A percentile compares a stretch with the other conserved stretches of the same genome.
These are phyloP conservation scores for Quercus tomentella DNA, from an alignment of 331 rosid genomes.

Conservation along the genomic window DNA sequence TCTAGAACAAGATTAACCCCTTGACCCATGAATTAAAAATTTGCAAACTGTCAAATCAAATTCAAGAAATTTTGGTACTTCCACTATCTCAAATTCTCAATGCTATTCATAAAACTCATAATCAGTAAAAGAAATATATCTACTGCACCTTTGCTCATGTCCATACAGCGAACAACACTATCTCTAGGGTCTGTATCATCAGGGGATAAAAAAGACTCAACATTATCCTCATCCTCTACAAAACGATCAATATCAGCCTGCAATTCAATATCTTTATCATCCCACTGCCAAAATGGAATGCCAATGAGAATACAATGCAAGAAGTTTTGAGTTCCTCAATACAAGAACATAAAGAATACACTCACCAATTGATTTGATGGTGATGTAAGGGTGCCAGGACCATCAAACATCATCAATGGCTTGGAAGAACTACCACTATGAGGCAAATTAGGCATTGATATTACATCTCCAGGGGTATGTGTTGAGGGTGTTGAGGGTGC, in stretches of 20 bases:
- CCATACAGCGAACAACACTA: conserved; percentile 89
- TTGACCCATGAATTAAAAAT: background rate
- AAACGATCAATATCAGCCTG: conserved; percentile 98
- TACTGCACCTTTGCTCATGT: conserved; percentile 91
- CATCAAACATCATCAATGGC: conserved; percentile 92
- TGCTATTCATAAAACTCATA: conserved; percentile 12
- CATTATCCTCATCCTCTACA: conserved; percentile 97
- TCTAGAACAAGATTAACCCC: background rate
- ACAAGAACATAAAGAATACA: conserved; percentile 21
- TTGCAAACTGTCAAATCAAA: background rate
- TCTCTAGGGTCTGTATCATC: conserved; percentile 92
- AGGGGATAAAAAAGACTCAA: conserved; percentile 93
- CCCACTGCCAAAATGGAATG: conserved; percentile 98
- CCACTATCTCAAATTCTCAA: conserved; percentile 14
- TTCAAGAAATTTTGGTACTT: background rate
- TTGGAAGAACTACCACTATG: conserved; percentile 84
- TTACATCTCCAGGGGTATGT: conserved; percentile 98
- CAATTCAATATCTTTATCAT: conserved; percentile 99
- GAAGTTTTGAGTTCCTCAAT: conserved; percentile 56
- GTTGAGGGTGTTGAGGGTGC: conserved; percentile 99
- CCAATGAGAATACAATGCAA: conserved; percentile 73
- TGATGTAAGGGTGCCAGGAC: conserved; percentile 85
- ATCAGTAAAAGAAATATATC: conserved; percentile 23
- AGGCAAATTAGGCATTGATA: conserved; percentile 94
- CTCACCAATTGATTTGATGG: conserved; percentile 96